Conservation (phyloP, 495 filamentous ascomycete genomes). For the Aspergillus sparsus region DNA sequence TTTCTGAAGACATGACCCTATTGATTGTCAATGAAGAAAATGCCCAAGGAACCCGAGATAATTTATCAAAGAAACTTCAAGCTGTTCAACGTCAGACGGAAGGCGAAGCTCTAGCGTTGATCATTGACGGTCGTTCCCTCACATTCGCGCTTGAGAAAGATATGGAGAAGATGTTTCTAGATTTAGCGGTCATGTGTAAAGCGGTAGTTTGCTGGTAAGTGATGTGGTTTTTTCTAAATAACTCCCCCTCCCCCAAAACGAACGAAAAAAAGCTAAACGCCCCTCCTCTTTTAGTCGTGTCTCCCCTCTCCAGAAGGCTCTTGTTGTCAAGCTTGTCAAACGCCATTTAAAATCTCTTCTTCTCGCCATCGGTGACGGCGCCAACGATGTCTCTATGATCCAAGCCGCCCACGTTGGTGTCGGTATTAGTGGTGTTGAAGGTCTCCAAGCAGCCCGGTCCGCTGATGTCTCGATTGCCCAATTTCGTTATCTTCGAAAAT, state of each 20-base stretch:
- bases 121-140: conserved; percentile 95
- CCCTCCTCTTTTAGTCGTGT: conserved; percentile 63
- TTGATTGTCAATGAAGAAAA: conserved; percentile 93
- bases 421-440: conserved; percentile 96
- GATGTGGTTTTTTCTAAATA: neutral
- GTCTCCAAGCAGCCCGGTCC: conserved; percentile 95
- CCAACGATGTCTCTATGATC: conserved; percentile 99
- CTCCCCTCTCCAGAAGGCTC: conserved; percentile 95
- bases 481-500: conserved; percentile 93
- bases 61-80: conserved; percentile 87
- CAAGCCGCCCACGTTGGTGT: conserved; percentile 98
- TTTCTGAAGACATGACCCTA: conserved; percentile 98
- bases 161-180: conserved; percentile 89
- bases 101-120: conserved; percentile 84
- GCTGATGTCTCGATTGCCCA: conserved; percentile 96
- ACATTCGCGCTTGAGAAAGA: conserved; percentile 94
- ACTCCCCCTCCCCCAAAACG: conserved; percentile 14
- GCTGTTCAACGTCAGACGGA: conserved; percentile 83
- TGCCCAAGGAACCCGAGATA: conserved; percentile 72
- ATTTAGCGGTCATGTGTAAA: conserved; percentile 94
- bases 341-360: conserved; percentile 89
- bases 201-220: conserved; percentile 92
- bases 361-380: conserved; percentile 94
- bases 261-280: conserved; percentile 1
- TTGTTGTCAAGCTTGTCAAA: conserved; percentile 99